phyloP scores from a whole-genome alignment of 129 eudicot genomes.

The Flaveria bidentis region DNA sequence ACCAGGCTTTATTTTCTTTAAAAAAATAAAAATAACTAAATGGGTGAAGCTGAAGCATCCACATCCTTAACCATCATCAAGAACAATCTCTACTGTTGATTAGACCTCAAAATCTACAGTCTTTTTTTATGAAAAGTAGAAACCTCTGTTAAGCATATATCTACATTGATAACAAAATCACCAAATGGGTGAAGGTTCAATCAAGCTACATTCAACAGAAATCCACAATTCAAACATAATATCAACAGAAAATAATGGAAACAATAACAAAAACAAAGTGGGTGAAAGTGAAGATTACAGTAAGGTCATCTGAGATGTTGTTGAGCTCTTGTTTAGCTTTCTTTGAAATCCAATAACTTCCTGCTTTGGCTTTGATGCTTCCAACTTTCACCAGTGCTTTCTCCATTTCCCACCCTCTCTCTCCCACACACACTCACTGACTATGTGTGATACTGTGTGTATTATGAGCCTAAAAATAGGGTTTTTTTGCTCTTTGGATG shows the following conservation, averaged over 20 bases:
- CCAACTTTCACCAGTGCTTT: conserved; percentile 59
- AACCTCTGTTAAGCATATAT: background rate
- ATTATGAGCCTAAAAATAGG: conserved; percentile 1
- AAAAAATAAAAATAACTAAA: background rate
- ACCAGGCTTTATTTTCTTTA: background rate
- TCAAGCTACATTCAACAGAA: conserved; percentile 20
- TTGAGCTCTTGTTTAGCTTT: conserved; percentile 60
- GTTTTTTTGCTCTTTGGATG: background rate
- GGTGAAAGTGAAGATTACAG: conserved; percentile 28
- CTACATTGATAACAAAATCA: background rate
- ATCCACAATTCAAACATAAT: conserved; percentile 6
- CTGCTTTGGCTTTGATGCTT: conserved; percentile 60
- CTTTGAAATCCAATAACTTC: conserved; percentile 60
- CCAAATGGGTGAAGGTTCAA: background rate
- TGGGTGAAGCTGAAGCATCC: background rate
- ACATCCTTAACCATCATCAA: background rate
- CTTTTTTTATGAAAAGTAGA: background rate
- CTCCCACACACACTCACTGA: conserved; percentile 9
- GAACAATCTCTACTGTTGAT: too few relatives aligned
- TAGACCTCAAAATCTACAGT: background rate
- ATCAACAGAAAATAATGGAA: background rate
- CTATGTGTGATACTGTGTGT: background rate
- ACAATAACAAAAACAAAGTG: background rate
- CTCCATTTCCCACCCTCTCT: conserved; percentile 49
- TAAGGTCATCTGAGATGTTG: conserved; percentile 57